Base-by-base conservation (phyloP, 441 rosid genomes). In the Adansonia gregorii region DNA sequence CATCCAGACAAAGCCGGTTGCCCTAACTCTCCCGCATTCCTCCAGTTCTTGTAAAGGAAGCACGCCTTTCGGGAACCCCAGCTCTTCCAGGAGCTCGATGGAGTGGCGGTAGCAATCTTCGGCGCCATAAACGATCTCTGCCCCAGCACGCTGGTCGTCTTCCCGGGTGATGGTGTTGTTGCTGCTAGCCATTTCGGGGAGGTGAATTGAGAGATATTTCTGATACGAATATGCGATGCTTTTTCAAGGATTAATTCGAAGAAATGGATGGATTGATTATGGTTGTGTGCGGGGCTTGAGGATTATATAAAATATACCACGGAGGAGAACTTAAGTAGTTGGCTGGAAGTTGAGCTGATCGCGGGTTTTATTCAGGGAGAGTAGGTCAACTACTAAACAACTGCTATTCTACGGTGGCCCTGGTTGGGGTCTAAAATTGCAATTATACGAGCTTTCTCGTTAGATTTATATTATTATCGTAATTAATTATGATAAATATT, bases 1-100 rank as follows among this genome's bases (percentile, higher is more conserved):
- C 99, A 93, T 95, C 98, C 99, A 95, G 39, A 95, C 99, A 67
- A 80, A 95, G 76, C 99, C 99, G 0, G 97, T 95, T 80, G 89
- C 91, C 58, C 82, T 80, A 17, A 91, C 96, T n/a, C 99, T 81
- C 22, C 99, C 98, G 74, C 98, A 93, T 81, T 95, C 98, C 52
- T 78, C 97, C 12, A 92, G 87, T 82, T 93, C 91, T 82, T 87
- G 76, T 74, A 95, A 81, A 0, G 99, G 98, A 49, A 95, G 92
- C 45, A 93, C 98, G 0, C 97, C 99, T 73, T 88, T 89, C 1
- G 98, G 99, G 78, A 95, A 95, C 71, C 99, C 99, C 45, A 95
- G 85, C 76, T 95, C 98, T 73, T 90, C 84, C 0, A 95, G 91
- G 43, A 95, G 91, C 79, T 93, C 90, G 10, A 91, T 8, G 1